phyloP scores from a whole-genome alignment of 495 filamentous ascomycete genomes.

The Neurospora pannonica region DNA sequence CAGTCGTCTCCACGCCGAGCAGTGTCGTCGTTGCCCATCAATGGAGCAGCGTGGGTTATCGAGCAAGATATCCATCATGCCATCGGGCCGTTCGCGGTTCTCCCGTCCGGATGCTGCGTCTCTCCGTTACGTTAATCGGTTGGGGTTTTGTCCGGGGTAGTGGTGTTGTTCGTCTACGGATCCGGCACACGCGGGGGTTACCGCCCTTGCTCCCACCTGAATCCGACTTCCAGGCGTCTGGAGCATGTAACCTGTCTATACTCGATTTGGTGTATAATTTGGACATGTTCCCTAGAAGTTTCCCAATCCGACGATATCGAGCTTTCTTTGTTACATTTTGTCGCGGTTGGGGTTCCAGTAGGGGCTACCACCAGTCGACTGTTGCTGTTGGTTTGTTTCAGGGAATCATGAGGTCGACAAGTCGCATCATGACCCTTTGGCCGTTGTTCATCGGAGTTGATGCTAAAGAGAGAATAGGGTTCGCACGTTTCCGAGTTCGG shows the following conservation, averaged over 20 bases:
- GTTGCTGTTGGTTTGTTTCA: not conserved
- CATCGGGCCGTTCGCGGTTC: not conserved
- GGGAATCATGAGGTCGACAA: not conserved
- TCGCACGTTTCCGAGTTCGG: not conserved
- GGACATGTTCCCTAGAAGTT: not conserved
- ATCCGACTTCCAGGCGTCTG: not conserved
- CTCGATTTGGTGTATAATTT: not conserved
- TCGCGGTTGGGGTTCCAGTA: not conserved
- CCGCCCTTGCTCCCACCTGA: too few relatives aligned
- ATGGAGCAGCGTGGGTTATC: not conserved
- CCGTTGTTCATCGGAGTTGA: not conserved
- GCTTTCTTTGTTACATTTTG: not conserved
- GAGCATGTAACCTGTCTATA: not conserved
- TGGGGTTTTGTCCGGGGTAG: too few relatives aligned
- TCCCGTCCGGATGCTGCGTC: not conserved
- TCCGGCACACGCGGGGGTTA: too few relatives aligned
- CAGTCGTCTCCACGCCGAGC: not conserved
- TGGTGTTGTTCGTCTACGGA: too few relatives aligned
- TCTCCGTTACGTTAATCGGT: too few relatives aligned
- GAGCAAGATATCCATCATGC: not conserved
- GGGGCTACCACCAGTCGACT: not conserved
- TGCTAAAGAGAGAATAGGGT: not conserved
- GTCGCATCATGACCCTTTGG: not conserved
- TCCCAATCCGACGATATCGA: not conserved
- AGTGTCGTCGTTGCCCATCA: not conserved